Conservation (phyloP, 768 basidiomycete species). For the Pulveroboletus sp. region DNA sequence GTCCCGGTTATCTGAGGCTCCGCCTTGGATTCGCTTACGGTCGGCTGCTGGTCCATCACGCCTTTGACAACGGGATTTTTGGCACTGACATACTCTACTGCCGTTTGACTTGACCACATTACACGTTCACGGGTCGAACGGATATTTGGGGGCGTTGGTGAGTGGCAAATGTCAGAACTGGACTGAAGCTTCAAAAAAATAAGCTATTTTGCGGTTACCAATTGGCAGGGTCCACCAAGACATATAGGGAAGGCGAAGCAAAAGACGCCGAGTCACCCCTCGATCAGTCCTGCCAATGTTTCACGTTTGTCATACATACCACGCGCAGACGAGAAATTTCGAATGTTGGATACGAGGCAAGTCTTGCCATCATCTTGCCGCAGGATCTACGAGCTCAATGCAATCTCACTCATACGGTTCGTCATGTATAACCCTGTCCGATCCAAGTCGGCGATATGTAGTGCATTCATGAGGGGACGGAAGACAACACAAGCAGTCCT, state of each 20-base stretch:
- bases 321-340: conserved; percentile 9
- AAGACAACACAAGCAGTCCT: too few species aligned
- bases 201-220: conserved; percentile 37
- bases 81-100: too few species aligned
- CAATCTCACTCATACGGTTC: neutral
- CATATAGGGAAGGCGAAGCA: conserved; percentile 33
- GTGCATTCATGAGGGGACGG: neutral
- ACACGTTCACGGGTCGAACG: too few species aligned
- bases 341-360: conserved; percentile 8
- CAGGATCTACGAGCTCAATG: conserved; percentile 2
- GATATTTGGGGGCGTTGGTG: too few species aligned
- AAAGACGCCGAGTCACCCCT: conserved; percentile 29
- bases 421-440: too few species aligned
- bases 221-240: conserved; percentile 33
- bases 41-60: too few species aligned
- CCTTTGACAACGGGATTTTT: too few species aligned
- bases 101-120: too few species aligned
- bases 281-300: conserved; percentile 45
- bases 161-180: neutral
- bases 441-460: neutral
- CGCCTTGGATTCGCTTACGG: too few species aligned
- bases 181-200: conserved; percentile 15
- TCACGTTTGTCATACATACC: conserved; percentile 37
- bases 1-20: too few species aligned
- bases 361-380: neutral